Evolutionary conservation across 345 rosid species (phyloP).

Genomic region (Eucalyptus virginea): DNA sequence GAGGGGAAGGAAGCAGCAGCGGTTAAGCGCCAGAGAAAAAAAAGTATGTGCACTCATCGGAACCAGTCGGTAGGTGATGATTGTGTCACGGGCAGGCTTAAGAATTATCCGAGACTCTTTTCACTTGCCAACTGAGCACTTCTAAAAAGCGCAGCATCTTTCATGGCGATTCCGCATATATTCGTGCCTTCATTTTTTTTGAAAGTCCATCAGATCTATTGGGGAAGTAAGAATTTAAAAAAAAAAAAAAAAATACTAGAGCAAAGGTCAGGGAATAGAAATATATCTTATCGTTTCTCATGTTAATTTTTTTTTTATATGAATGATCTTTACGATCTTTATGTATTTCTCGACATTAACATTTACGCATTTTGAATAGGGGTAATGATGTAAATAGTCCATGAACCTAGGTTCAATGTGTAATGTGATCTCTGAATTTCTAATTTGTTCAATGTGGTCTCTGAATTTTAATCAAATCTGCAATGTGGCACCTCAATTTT

Average conservation of each 20-base stretch:
- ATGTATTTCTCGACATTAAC: no score
- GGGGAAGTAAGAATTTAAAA: not conserved
- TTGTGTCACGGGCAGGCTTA: not conserved
- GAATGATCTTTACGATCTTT: no score
- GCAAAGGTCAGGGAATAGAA: not conserved
- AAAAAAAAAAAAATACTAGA: not conserved
- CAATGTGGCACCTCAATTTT: rapidly evolving
- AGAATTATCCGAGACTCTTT: not conserved
- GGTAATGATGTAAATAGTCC: not conserved
- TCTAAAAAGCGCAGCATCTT: not conserved
- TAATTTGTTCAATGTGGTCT: rapidly evolving
- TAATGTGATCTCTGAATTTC: rapidly evolving
- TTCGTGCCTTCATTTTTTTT: not conserved
- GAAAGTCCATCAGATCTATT: not conserved
- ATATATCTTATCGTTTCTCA: no score
- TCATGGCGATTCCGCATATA: not conserved
- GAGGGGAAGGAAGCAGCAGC: no score
- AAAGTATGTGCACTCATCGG: not conserved
- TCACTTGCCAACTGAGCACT: not conserved
- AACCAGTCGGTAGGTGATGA: not conserved
- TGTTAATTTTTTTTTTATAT: no score
- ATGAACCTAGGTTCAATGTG: rapidly evolving
- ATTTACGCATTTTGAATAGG: no score
- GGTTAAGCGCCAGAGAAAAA: not conserved
- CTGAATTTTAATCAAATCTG: rapidly evolving